A percentile compares a stretch with the other conserved stretches of the same genome.
These are phyloP conservation scores for Nemania bipapillata DNA, from an alignment of 2,329 filamentous ascomycete species.

Conservation along the genomic window DNA sequence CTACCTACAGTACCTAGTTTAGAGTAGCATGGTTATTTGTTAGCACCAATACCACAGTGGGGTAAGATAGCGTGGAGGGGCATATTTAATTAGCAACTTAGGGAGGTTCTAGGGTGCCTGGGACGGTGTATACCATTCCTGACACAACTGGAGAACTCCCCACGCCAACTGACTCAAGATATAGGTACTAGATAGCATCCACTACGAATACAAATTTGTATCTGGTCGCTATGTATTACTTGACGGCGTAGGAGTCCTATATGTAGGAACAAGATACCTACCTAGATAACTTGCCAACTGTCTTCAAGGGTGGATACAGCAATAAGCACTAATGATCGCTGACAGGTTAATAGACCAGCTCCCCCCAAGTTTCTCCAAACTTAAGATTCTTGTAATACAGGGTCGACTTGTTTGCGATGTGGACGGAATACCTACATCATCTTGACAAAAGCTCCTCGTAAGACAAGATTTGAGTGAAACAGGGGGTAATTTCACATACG, in stretches of 20 bases:
- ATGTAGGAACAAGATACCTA: too few relatives aligned
- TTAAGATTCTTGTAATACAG: neutral
- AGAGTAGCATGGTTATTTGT: neutral
- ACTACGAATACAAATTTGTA: too few relatives aligned
- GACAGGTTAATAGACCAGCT: neutral
- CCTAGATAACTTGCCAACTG: neutral
- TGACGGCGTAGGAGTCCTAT: neutral
- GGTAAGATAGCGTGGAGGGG: conserved; percentile 11
- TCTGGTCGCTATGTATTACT: neutral
- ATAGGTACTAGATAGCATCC: neutral
- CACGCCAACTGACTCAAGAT: neutral
- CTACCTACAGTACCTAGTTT: too few relatives aligned
- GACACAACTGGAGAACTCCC: neutral
- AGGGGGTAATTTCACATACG: neutral
- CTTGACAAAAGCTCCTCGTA: neutral
- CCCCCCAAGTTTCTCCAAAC: neutral
- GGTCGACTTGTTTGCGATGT: neutral
- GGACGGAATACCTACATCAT: neutral
- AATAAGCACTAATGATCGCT: conserved; percentile 26
- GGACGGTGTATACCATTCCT: neutral
- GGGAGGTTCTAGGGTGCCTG: neutral
- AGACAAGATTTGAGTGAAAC: neutral
- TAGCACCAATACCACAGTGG: neutral
- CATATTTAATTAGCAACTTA: neutral
- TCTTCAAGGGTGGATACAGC: neutral